These are phyloP conservation scores for Tephrocybe sp. DNA, from an alignment of 768 basidiomycete genomes.

Conservation along the genomic window DNA sequence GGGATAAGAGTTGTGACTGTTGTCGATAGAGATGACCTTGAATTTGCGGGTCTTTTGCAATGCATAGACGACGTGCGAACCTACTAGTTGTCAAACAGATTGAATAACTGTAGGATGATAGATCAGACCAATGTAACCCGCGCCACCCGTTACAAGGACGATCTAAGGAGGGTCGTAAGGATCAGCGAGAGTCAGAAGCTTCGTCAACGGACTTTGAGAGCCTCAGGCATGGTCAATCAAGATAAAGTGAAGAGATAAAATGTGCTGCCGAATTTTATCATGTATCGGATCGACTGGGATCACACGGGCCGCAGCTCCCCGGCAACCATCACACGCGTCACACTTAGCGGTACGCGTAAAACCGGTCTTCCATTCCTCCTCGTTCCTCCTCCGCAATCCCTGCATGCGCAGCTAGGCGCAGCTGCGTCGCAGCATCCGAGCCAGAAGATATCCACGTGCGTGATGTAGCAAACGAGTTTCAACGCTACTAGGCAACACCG, in stretches of 20 bases:
- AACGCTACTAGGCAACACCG: too few species aligned
- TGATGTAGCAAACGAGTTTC: too few species aligned
- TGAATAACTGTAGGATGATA: neutral
- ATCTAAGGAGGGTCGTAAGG: conserved; percentile 32
- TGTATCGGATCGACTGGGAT: conserved; percentile 19
- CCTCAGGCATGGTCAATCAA: conserved; percentile 18
- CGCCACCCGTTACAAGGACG: conserved; percentile 60
- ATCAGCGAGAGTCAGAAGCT: conserved; percentile 10
- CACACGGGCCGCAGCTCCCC: too few species aligned
- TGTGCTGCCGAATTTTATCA: neutral
- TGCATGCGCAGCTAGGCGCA: too few species aligned
- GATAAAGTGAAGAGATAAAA: neutral
- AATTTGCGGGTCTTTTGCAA: conserved; percentile 85
- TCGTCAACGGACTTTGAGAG: conserved; percentile 44
- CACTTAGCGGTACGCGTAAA: too few species aligned
- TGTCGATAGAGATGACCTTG: conserved; percentile 94
- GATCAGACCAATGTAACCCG: conserved; percentile 80
- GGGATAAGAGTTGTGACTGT: conserved; percentile 88
- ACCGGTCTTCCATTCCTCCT: too few species aligned
- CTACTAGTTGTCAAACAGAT: conserved; percentile 39
- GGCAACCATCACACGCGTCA: too few species aligned
- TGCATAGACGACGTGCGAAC: conserved; percentile 89
- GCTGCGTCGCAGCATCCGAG: too few species aligned
- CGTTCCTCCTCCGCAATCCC: too few species aligned
- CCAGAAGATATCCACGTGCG: too few species aligned